Conservation (phyloP, 2,329 filamentous ascomycete species). For the Cladosporium halotolerans region DNA sequence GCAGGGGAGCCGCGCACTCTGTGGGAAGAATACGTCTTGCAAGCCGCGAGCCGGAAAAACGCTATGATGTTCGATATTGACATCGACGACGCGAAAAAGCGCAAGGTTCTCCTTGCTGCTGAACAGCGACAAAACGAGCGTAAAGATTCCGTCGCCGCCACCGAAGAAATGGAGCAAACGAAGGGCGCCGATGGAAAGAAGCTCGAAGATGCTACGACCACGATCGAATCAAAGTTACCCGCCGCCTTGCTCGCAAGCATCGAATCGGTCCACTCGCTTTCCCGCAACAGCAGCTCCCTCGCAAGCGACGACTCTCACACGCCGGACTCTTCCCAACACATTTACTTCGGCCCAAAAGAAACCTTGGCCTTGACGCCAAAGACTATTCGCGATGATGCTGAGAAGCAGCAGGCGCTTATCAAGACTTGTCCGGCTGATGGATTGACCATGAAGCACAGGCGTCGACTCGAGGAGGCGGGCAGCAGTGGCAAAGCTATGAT, state of each 20-base stretch:
- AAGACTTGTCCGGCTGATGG: background rate
- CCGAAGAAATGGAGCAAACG: background rate
- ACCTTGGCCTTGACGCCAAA: background rate
- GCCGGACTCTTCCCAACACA: background rate
- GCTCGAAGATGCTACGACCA: background rate
- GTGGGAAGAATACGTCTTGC: background rate
- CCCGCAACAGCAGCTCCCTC: background rate
- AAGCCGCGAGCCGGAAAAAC: background rate
- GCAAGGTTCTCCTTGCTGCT: background rate
- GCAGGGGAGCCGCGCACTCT: background rate
- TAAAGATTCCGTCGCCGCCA: background rate
- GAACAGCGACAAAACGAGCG: background rate
- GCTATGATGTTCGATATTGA: conserved; percentile 3
- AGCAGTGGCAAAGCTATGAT: background rate
- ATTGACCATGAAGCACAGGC: background rate
- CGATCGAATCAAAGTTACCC: background rate
- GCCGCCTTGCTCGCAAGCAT: background rate
- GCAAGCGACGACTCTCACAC: background rate
- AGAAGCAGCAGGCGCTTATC: background rate
- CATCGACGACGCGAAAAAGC: background rate
- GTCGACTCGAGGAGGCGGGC: background rate
- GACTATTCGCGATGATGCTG: background rate
- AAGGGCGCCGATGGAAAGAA: background rate
- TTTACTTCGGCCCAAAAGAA: background rate
- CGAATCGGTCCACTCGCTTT: background rate